Base-by-base conservation (phyloP, 2,329 filamentous ascomycete genomes). In the Thelonectria blattea region DNA sequence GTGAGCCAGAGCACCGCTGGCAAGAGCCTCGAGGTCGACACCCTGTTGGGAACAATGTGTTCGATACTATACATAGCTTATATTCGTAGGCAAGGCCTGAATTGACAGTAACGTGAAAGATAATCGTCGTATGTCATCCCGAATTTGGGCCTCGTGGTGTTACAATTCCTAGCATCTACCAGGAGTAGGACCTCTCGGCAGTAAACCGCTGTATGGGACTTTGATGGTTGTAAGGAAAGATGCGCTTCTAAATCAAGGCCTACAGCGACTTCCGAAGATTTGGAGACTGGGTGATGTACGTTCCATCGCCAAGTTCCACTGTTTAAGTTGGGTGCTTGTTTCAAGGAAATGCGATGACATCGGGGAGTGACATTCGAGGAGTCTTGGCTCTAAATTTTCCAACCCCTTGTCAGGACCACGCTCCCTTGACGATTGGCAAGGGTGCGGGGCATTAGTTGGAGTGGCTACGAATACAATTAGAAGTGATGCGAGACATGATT, bases 51-150 rank as follows among this genome's bases (percentile, higher is more conserved):
- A 30, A 60, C 43, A 48, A 49, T 37, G 27, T 60, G 18, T 58
- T 42, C 37, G 56, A 43, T 52, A 60, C n/a, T n/a, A n/a, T n/a
- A 34, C 56, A 34, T 56, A 60, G 32, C 52, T 18, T 60, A 43
- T 56, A n/a, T n/a, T n/a, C n/a, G n/a, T n/a, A 56, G 48, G 37
- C 20, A 45, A 42, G 12, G 53, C 45, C 39, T 15, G 39, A 42
- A 45, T 34, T 32, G 51, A 52, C n/a, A 56, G 8, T 17, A 56
- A 37, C 10, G 14, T 17, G 34, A 17, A 55, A 45, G 30, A 22
- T 34, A n/a, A 6, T 37, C 30, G 1, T 20, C 3, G 14, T 15
- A 2, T 45, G 24, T 30, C 34, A 10, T 46, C 32, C 27, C 11
- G n/a, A 20, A 18, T 37, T 3, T 15, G 34, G 34, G 20, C 50